Evolutionary conservation across 2,329 filamentous ascomycete species (phyloP), one percentile per base, ranked within the genome.

Genomic region (Taxawa tesnikishii): DNA sequence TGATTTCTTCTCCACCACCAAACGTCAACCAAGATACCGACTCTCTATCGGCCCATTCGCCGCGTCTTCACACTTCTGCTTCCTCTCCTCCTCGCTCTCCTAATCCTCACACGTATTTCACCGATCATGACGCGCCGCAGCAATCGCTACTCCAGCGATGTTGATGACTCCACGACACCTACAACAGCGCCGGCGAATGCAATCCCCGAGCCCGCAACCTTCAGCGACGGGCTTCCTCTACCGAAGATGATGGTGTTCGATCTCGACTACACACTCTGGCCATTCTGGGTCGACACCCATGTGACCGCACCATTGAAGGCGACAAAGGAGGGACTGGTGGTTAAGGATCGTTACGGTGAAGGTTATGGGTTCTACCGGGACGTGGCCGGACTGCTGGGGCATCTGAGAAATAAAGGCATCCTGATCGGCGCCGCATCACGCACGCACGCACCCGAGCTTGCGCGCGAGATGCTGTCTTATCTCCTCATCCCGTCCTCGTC

Each of bases 181-280:
- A 49, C 54, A 21, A 51, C 52, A 3, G 54, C 54, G 6, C 51
- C 56, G 2, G 47, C 59, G 7, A 42, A 51, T 14, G 48, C 50
- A 14, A 48, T 54, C 4, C 43, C 48, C 21, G 53, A 60, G 40
- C 70, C 70, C 4, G 53, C 60, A 11, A 75, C 71, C 9, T 75
- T 79, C 56, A 72, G 60, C 38, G 74, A 79, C 43, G 68, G 73
- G 26, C 70, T 75, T 0, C 82, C 84, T 0, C 70, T 94, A 2
- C 87, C 87, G 0, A 75, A 78, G 39, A 69, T 94, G 44, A 70
- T 96, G 46, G 82, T 90, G 41, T 94, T 96, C 61, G 90, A 96
- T 55, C 74, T 96, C 40, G 88, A 96, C 67, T 96, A 94, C 67
- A 96, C 90, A 0, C 68, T 96, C n/a, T 96, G 88, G 90, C 85